Evolutionary conservation across 441 rosid genomes (phyloP), one percentile per base, ranked within the genome.

Genomic region (Eutrema salsugineum): DNA sequence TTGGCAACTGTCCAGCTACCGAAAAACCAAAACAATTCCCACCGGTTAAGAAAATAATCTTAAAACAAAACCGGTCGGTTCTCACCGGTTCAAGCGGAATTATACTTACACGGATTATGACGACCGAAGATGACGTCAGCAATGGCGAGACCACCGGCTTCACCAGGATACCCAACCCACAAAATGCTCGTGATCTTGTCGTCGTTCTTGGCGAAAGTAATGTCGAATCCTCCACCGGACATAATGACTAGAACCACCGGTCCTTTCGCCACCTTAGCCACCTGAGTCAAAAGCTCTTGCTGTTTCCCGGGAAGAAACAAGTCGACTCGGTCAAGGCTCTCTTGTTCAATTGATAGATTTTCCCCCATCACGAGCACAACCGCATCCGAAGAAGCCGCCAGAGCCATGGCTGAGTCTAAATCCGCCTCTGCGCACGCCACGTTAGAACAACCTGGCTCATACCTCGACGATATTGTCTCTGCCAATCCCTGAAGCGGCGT

Each of bases 111-210:
- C 36, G 99, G 99, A 75, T 92, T 90, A 53, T 81, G 69, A 19
- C 65, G 68, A 1, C 97, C 99, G 36, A 88, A 94, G 32, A 88
- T 76, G 47, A 94, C 68, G 55, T 94, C 99, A 6, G 99, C 97
- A 16, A 94, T 85, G 63, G 97, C 97, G n/a, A 85, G 88, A 24
- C 98, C 98, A 3, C 98, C 98, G 4, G 93, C 93, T 77, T 94
- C 79, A 3, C 97, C 99, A 1, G 97, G 99, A 78, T 82, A 90
- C 12, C 97, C 97, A 19, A 88, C 97, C 97, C 99, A 91, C 49
- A 94, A 47, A 10, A 94, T 94, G 83, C 91, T 83, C 8, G 85
- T 81, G 39, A 94, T 87, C 67, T 88, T 88, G 6, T 70, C 55
- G 12, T 90, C 57, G 17, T 71, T 75, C 77, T 91, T 91, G 0